These are phyloP conservation scores for Pontederia paniculata DNA, from an alignment of 176 grass and related monocot genomes.

Conservation along the genomic window DNA sequence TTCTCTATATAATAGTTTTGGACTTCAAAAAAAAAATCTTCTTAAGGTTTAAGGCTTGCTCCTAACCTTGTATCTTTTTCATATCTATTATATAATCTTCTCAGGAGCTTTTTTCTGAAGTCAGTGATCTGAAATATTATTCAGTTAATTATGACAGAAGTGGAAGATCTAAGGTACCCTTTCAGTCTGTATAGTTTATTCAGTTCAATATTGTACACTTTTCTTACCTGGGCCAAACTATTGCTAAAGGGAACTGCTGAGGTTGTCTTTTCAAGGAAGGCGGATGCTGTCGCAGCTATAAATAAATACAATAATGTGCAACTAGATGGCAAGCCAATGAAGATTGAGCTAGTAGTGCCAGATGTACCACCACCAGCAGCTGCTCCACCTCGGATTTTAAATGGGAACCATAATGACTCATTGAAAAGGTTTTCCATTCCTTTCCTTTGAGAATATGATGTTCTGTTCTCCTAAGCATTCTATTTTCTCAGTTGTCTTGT, in stretches of 20 bases:
- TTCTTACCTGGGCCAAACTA: not conserved
- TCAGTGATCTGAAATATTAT: conserved; percentile 76
- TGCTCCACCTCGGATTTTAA: conserved; percentile 15
- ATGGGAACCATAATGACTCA: conserved; percentile 7
- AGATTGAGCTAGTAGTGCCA: conserved; percentile 52
- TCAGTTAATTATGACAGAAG: conserved; percentile 76
- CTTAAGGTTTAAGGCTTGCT: not conserved
- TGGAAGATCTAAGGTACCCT: conserved; percentile 58
- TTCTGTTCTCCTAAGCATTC: too few species aligned
- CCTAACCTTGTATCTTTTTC: not conserved
- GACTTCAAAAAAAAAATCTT: too few species aligned
- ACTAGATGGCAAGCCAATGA: conserved; percentile 85
- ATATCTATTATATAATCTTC: conserved; percentile 5
- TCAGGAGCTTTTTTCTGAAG: conserved; percentile 74
- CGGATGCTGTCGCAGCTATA: conserved; percentile 64
- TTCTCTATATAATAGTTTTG: too few species aligned
- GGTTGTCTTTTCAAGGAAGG: conserved; percentile 70
- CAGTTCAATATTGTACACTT: not conserved
- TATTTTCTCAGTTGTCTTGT: too few species aligned
- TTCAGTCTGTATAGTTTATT: not conserved
- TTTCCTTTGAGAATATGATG: not conserved
- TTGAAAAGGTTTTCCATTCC: conserved; percentile 28
- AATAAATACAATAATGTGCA: conserved; percentile 63
- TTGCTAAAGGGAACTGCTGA: conserved; percentile 52
- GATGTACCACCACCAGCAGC: conserved; percentile 33